Percentiles rank a stretch among this genome's conserved stretches.
Conservation (phyloP, 2,329 filamentous ascomycete species). For the Sodiomyces alkalinus region DNA sequence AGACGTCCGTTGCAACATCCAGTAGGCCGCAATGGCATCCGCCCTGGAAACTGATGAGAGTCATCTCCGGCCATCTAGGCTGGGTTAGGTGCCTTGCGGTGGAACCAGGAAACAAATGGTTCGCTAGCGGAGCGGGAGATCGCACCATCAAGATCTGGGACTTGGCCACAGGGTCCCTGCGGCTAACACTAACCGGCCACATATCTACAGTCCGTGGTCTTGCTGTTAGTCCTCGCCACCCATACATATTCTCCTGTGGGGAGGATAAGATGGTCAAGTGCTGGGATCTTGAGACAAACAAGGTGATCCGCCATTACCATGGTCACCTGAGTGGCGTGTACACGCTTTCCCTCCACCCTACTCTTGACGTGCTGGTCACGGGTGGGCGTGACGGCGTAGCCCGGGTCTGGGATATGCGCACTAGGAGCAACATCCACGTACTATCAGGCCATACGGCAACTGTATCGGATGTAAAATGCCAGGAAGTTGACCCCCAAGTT, state of each 20-base stretch:
- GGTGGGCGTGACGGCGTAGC: slow-evolving; percentile 90
- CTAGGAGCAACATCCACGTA: slow-evolving; percentile 88
- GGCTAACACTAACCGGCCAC: slow-evolving; percentile 80
- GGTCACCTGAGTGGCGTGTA: slow-evolving; percentile 95
- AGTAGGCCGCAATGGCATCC: slow-evolving; percentile 83
- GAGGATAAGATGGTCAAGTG: slow-evolving; percentile 99
- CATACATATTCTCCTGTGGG: slow-evolving; percentile 92
- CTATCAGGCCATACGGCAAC: slow-evolving; percentile 83
- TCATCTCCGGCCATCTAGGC: slow-evolving; percentile 89
- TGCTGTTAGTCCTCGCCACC: slow-evolving; percentile 83
- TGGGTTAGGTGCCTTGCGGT: slow-evolving; percentile 87
- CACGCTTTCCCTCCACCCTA: slow-evolving; percentile 82
- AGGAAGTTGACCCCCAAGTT: slow-evolving; percentile 92
- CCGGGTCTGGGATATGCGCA: slow-evolving; percentile 97
- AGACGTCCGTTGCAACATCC: neutral
- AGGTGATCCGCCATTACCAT: slow-evolving; percentile 95
- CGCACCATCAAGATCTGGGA: slow-evolving; percentile 99
- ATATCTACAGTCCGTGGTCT: slow-evolving; percentile 87
- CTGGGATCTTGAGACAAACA: slow-evolving; percentile 99
- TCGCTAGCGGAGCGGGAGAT: slow-evolving; percentile 88
- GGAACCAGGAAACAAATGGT: slow-evolving; percentile 95
- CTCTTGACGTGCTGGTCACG: slow-evolving; percentile 85
- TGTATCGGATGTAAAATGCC: slow-evolving; percentile 76
- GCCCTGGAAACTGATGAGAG: slow-evolving; percentile 96
- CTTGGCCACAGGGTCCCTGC: slow-evolving; percentile 70